Conservation (phyloP, 345 rosid genomes). For the Salix brachista region DNA sequence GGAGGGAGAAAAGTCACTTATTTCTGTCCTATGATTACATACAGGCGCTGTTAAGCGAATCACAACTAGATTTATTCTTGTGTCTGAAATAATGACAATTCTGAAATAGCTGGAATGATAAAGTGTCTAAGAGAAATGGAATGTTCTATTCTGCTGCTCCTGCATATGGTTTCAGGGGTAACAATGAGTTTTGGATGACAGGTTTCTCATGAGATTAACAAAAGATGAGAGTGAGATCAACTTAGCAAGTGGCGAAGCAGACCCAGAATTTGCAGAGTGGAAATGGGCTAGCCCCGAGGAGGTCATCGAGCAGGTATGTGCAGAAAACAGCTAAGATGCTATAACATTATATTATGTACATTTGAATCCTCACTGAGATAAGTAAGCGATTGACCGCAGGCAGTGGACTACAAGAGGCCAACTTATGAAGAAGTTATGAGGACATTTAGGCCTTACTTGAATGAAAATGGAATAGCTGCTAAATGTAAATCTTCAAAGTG, state of each 20-base stretch:
- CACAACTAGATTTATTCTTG: background rate
- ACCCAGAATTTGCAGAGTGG: slow-evolving; percentile 93
- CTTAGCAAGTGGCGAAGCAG: slow-evolving; percentile 68
- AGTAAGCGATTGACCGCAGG: slow-evolving; percentile 37
- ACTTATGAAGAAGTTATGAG: slow-evolving; percentile 85
- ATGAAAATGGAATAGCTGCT: slow-evolving; percentile 50
- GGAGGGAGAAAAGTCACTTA: background rate
- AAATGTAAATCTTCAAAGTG: slow-evolving; percentile 94
- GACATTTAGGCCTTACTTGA: slow-evolving; percentile 66
- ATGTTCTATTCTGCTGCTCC: background rate
- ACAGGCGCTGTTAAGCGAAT: background rate
- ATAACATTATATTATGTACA: background rate
- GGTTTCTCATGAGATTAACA: slow-evolving; percentile 83
- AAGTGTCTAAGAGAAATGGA: no score
- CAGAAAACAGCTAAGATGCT: background rate
- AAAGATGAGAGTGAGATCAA: slow-evolving; percentile 77
- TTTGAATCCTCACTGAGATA: background rate
- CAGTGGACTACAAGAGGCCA: slow-evolving; percentile 98
- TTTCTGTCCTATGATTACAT: background rate
- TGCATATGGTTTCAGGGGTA: background rate
- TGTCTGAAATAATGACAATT: background rate
- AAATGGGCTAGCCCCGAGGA: slow-evolving; percentile 85
- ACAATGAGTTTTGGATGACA: slow-evolving; percentile 22
- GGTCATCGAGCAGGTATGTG: slow-evolving; percentile 67
- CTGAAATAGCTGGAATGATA: background rate